Percentiles rank a stretch among this genome's conserved stretches.
Conservation (phyloP, 441 rosid species). For the Croton setiger region DNA sequence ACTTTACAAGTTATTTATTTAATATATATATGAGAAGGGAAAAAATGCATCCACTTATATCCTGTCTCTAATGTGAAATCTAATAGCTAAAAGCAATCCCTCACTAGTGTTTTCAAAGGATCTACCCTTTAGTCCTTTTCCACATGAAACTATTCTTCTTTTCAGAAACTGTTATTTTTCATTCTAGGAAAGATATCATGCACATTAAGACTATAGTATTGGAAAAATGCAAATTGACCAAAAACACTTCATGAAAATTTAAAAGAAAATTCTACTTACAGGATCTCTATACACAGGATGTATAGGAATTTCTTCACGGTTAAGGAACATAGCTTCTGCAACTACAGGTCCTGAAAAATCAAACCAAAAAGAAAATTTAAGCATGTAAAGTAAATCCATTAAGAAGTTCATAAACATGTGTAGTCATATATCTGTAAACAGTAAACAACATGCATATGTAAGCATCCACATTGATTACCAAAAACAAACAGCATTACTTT, state of each 20-base stretch:
- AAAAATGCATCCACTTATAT: neutral
- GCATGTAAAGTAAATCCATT: too few species aligned
- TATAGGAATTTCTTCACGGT: conserved; percentile 84
- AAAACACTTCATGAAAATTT: neutral
- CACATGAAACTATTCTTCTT: neutral
- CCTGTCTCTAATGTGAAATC: neutral
- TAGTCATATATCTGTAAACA: too few species aligned
- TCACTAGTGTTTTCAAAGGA: neutral
- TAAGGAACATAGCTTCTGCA: conserved; percentile 95
- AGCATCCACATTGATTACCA: neutral
- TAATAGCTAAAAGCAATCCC: neutral
- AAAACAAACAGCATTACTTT: neutral
- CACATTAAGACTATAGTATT: neutral
- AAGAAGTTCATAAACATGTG: too few species aligned
- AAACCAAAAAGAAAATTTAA: neutral
- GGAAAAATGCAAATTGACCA: neutral
- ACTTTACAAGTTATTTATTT: neutral
- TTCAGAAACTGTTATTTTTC: neutral
- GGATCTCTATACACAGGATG: conserved; percentile 95
- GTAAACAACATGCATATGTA: neutral
- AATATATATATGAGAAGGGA: neutral
- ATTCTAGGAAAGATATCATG: neutral
- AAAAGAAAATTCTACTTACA: conserved; percentile 38
- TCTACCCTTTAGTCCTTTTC: neutral
- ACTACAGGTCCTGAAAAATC: conserved; percentile 76